phyloP scores from a whole-genome alignment of 2,329 filamentous ascomycete genomes.

The Ophiobolus disseminans region DNA sequence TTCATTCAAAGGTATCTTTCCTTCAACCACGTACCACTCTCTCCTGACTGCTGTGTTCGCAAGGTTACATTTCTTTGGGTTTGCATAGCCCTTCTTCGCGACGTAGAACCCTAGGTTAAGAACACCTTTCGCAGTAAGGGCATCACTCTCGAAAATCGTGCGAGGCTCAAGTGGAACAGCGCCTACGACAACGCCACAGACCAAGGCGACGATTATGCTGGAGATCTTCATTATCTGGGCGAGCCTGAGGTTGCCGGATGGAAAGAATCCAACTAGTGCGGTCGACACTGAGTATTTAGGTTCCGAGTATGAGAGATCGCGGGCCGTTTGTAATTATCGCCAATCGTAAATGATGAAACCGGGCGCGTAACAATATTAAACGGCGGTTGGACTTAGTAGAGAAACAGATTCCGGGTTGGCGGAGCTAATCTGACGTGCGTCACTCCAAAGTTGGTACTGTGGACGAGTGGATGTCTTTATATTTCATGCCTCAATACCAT shows the following conservation, averaged over 20 bases:
- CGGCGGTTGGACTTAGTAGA: background rate
- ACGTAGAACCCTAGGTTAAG: slow-evolving; percentile 41
- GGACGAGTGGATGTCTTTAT: background rate
- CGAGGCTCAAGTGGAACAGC: slow-evolving; percentile 27
- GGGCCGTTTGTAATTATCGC: background rate
- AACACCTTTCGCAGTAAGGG: slow-evolving; percentile 41
- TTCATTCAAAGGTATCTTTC: background rate
- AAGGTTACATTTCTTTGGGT: slow-evolving; percentile 42
- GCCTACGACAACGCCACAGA: slow-evolving; percentile 19
- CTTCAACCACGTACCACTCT: slow-evolving; percentile 50
- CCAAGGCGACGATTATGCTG: slow-evolving; percentile 17
- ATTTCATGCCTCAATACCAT: too few relatives aligned
- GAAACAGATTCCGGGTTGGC: background rate
- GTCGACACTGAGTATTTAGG: too few relatives aligned
- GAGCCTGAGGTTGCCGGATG: background rate
- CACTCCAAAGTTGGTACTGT: background rate
- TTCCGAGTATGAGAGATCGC: slow-evolving; percentile 3
- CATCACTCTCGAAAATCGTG: slow-evolving; percentile 36
- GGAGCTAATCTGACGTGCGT: background rate
- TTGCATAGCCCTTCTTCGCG: slow-evolving; percentile 26
- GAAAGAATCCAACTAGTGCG: too few relatives aligned
- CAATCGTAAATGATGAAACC: slow-evolving; percentile 22
- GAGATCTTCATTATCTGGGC: slow-evolving; percentile 28
- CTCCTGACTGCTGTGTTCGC: slow-evolving; percentile 49
- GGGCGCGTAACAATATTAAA: slow-evolving; percentile 12